phyloP scores from a whole-genome alignment of 176 grass and related monocot species.

The Pontederia paniculata region DNA sequence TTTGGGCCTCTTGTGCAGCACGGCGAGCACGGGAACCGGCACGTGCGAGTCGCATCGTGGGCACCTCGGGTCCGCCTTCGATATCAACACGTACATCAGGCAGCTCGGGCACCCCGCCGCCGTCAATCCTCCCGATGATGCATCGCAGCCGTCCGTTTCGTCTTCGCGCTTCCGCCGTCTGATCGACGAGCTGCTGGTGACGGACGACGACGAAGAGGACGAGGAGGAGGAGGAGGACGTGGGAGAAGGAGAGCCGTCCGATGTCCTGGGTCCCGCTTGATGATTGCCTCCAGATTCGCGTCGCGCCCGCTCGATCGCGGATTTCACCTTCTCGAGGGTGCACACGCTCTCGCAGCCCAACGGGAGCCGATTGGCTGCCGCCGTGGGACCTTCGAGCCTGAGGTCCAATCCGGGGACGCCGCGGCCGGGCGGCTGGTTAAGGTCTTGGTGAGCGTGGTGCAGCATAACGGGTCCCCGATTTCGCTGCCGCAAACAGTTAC shows the following conservation, averaged over 20 bases:
- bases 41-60: conserved; percentile 74
- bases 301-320: conserved; percentile 57
- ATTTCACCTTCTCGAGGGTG: conserved; percentile 81
- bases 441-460: neutral
- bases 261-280: neutral
- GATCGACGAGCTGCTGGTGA: conserved; percentile 28
- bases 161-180: conserved; percentile 25
- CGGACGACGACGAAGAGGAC: conserved; percentile 55
- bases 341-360: conserved; percentile 66
- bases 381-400: neutral
- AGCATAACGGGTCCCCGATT: neutral
- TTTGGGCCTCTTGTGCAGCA: conserved; percentile 45
- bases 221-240: conserved; percentile 30
- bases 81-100: conserved; percentile 90
- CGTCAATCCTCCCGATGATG: conserved; percentile 36
- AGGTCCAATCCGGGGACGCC: neutral
- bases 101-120: conserved; percentile 81
- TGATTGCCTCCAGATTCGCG: conserved; percentile 41
- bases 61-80: conserved; percentile 60
- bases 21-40: conserved; percentile 20
- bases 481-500: neutral
- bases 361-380: neutral
- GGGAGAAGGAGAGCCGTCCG: conserved; percentile 10
- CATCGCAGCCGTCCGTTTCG: conserved; percentile 54
- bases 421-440: neutral